A percentile compares a stretch with the other conserved stretches of the same genome.
Conservation (phyloP, 179 eudicot genomes). For the Nepenthes alata region DNA sequence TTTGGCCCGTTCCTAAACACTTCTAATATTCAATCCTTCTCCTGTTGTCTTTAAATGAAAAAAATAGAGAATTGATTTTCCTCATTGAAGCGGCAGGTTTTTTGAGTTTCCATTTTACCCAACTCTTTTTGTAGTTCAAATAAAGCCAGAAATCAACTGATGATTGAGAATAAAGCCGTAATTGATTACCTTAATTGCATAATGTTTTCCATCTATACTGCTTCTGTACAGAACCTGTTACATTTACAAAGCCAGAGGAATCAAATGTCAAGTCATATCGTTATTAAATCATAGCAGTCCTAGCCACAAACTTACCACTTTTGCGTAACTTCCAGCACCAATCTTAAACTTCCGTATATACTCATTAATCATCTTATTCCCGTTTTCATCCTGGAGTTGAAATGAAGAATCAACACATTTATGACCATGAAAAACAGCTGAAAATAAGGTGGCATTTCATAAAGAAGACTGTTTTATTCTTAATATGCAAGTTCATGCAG, state of each 20-base stretch:
- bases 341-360: conserved; percentile 72
- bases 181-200: conserved; percentile 72
- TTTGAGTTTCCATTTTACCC: no score
- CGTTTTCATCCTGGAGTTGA: conserved; percentile 57
- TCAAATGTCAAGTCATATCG: not conserved
- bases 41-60: no score
- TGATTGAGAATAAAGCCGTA: conserved; percentile 1
- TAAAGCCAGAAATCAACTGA: not conserved
- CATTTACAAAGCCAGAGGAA: conserved; percentile 7
- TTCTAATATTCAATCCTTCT: no score
- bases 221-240: conserved; percentile 78
- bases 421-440: not conserved
- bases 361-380: conserved; percentile 72
- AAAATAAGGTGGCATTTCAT: no score
- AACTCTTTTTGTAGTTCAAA: not conserved
- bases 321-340: conserved; percentile 88
- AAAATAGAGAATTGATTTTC: no score
- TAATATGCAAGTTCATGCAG: no score
- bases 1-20: no score
- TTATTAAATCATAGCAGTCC: conserved; percentile 1
- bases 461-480: no score
- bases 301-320: conserved; percentile 57
- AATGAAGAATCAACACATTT: not conserved
- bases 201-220: conserved; percentile 64
- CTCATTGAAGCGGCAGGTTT: no score